Evolutionary conservation across 2,329 filamentous ascomycete genomes (phyloP).

Genomic region (Penicillium capsulatum): DNA sequence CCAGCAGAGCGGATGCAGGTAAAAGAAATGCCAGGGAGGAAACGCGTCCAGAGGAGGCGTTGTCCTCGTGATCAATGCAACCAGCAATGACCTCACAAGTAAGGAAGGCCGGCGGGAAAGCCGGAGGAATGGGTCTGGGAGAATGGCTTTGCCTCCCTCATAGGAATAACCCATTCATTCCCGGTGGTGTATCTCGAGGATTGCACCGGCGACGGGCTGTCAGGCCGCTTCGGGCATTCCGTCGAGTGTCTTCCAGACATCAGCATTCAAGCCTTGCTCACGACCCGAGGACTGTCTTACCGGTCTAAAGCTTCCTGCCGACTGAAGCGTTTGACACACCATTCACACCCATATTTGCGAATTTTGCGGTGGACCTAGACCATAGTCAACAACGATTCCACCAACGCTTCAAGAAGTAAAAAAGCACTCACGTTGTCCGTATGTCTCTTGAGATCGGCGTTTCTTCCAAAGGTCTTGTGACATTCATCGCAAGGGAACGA

Average conservation of each 20-base stretch:
- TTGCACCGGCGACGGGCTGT: not conserved
- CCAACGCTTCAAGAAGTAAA: not conserved
- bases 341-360: constrained; percentile 14
- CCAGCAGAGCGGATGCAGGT: not conserved
- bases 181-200: too few species aligned
- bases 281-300: constrained; percentile 2
- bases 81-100: too few species aligned
- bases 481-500: constrained; percentile 68
- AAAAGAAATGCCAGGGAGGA: too few species aligned
- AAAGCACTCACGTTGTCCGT: constrained; percentile 47
- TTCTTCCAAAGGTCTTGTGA: constrained; percentile 72
- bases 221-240: constrained; percentile 5
- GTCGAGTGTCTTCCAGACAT: constrained; percentile 5
- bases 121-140: too few species aligned
- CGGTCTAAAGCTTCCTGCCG: constrained; percentile 14
- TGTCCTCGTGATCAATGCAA: too few species aligned
- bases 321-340: constrained; percentile 13
- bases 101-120: too few species aligned
- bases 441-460: constrained; percentile 67
- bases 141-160: too few species aligned
- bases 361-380: constrained; percentile 13
- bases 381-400: constrained; percentile 1
- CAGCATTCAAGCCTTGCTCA: not conserved
- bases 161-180: too few species aligned
- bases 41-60: too few species aligned